phyloP scores from a whole-genome alignment of 75 land plant genomes.

The Pinus tabuliformis region DNA sequence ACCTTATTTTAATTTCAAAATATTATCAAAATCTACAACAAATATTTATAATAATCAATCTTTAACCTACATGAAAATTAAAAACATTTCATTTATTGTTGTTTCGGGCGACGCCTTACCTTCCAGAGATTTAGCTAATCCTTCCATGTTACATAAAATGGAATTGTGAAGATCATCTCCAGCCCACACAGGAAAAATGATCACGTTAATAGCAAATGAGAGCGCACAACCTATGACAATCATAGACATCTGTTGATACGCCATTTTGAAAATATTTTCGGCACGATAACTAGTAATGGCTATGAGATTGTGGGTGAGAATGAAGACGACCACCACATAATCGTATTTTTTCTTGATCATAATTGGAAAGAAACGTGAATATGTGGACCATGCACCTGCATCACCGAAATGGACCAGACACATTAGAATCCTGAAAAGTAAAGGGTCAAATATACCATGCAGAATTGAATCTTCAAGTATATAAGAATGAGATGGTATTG shows the following conservation, averaged over 20 bases:
- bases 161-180: conserved; percentile 38
- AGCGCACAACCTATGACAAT: conserved; percentile 23
- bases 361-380: conserved; percentile 28
- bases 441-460: background rate
- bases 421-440: background rate
- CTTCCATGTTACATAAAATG: conserved; percentile 20
- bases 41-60: too few species aligned
- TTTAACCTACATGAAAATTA: too few species aligned
- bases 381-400: conserved; percentile 34
- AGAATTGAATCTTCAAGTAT: too few species aligned
- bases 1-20: too few species aligned
- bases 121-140: conserved; percentile 28
- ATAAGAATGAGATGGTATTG: background rate
- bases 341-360: conserved; percentile 40
- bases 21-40: background rate
- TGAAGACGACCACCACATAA: conserved; percentile 37
- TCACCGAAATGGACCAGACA: background rate
- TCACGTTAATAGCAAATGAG: conserved; percentile 21
- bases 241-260: conserved; percentile 21
- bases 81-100: too few species aligned
- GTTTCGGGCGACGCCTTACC: conserved; percentile 12
- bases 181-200: conserved; percentile 42
- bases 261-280: conserved; percentile 20
- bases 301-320: conserved; percentile 38
- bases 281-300: conserved; percentile 24